Conservation (phyloP, 2,329 filamentous ascomycete genomes). For the Scedosporium apiospermum region DNA sequence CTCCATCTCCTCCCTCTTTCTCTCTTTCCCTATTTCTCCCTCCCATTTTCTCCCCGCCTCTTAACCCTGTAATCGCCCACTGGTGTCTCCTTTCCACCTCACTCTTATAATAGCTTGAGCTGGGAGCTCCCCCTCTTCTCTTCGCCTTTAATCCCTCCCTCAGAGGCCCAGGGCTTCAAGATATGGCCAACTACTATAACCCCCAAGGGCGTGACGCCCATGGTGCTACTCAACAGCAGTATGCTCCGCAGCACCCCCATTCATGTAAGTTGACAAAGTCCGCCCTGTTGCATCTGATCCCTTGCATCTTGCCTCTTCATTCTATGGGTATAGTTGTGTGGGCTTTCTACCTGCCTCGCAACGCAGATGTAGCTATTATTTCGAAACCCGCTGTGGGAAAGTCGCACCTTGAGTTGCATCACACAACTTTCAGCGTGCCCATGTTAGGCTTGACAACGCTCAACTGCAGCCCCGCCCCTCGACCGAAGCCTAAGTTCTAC, state of each 20-base stretch:
- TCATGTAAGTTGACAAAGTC: not conserved
- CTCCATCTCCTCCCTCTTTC: not conserved
- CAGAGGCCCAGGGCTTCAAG: not conserved
- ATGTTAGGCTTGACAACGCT: no score
- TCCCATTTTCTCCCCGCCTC: not conserved
- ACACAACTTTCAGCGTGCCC: no score
- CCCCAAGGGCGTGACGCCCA: not conserved
- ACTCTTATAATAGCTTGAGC: no score
- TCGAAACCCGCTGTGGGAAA: no score
- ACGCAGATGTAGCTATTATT: no score
- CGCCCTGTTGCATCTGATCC: not conserved
- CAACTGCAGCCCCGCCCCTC: no score
- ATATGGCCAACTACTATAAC: constrained; percentile 4
- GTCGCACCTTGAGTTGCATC: no score
- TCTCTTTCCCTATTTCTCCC: not conserved
- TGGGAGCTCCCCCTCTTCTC: not conserved
- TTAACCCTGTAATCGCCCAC: not conserved
- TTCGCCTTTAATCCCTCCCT: not conserved
- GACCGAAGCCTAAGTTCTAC: no score
- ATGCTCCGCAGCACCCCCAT: not conserved
- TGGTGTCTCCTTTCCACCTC: not conserved
- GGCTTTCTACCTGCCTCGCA: not conserved
- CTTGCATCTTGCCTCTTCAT: not conserved
- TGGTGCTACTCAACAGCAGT: not conserved
- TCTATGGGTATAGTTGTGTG: not conserved